A percentile compares a stretch with the other conserved stretches of the same genome.
These are phyloP conservation scores for Cystobasidium tubakii DNA, from an alignment of 768 basidiomycete species.

Conservation along the genomic window DNA sequence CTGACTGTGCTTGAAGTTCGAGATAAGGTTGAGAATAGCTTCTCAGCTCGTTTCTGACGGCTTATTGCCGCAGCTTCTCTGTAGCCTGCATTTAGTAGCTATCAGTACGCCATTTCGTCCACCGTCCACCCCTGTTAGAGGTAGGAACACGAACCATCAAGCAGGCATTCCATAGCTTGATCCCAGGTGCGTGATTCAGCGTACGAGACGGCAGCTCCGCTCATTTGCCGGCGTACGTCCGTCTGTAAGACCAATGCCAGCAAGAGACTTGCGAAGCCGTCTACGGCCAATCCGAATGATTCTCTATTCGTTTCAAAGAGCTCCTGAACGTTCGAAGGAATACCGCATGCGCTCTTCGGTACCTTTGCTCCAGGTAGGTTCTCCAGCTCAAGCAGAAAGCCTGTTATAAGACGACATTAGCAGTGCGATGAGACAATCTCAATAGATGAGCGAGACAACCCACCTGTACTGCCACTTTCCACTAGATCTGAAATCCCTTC, in stretches of 20 bases:
- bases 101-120: too few species aligned
- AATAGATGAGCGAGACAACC: background rate
- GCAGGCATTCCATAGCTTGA: slow-evolving; percentile 22
- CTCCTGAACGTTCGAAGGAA: background rate
- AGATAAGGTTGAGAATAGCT: slow-evolving; percentile 4
- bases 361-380: slow-evolving; percentile 4
- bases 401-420: background rate
- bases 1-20: slow-evolving; percentile 31
- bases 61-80: slow-evolving; percentile 11
- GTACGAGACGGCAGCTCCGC: slow-evolving; percentile 6
- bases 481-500: slow-evolving; percentile 50
- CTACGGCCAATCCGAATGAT: slow-evolving; percentile 1
- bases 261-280: slow-evolving; percentile 10
- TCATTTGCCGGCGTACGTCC: background rate
- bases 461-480: slow-evolving; percentile 39
- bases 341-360: background rate
- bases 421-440: background rate
- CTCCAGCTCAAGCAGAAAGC: slow-evolving; percentile 41
- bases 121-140: background rate
- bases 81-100: slow-evolving; percentile 5
- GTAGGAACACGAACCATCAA: background rate
- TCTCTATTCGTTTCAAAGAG: background rate
- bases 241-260: background rate
- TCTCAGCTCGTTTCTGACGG: background rate
- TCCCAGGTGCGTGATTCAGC: slow-evolving; percentile 19